phyloP scores from a whole-genome alignment of 805 yeast genomes.

The Wickerhamomyces canadensis region DNA sequence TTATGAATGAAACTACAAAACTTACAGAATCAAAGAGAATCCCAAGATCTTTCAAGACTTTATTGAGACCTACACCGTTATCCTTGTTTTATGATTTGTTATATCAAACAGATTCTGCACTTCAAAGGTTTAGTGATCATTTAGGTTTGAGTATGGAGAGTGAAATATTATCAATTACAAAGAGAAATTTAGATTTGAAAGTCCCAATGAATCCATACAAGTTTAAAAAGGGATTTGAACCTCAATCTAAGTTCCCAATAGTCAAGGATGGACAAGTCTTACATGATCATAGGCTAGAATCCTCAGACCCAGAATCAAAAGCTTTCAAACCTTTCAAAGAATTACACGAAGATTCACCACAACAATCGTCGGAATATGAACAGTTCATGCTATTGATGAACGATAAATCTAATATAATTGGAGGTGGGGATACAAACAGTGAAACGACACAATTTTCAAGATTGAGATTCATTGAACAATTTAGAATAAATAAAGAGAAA shows the following conservation, averaged over 20 bases:
- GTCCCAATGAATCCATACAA: constrained; percentile 69
- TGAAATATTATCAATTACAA: constrained; percentile 75
- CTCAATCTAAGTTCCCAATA: constrained; percentile 41
- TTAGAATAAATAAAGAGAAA: constrained; percentile 61
- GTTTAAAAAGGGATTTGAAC: constrained; percentile 35
- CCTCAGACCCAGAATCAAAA: constrained; percentile 29
- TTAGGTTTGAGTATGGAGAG: constrained; percentile 79
- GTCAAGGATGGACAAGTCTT: constrained; percentile 25
- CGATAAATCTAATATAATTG: constrained; percentile 36
- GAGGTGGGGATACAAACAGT: constrained; percentile 20
- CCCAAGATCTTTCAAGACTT: constrained; percentile 72
- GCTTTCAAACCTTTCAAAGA: constrained; percentile 39
- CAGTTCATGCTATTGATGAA: constrained; percentile 75
- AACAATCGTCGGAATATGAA: constrained; percentile 81
- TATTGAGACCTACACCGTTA: constrained; percentile 74
- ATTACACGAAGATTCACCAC: constrained; percentile 65
- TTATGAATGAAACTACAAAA: constrained; percentile 9
- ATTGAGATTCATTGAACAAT: constrained; percentile 81
- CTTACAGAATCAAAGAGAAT: constrained; percentile 10
- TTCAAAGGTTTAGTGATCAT: constrained; percentile 65
- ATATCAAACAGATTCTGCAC: constrained; percentile 73
- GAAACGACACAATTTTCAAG: constrained; percentile 70
- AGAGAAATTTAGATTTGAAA: constrained; percentile 69
- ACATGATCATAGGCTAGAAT: constrained; percentile 37
- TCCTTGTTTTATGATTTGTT: constrained; percentile 82